Evolutionary conservation across 306 rosid species (phyloP).

Genomic region (Dryas drummondii): DNA sequence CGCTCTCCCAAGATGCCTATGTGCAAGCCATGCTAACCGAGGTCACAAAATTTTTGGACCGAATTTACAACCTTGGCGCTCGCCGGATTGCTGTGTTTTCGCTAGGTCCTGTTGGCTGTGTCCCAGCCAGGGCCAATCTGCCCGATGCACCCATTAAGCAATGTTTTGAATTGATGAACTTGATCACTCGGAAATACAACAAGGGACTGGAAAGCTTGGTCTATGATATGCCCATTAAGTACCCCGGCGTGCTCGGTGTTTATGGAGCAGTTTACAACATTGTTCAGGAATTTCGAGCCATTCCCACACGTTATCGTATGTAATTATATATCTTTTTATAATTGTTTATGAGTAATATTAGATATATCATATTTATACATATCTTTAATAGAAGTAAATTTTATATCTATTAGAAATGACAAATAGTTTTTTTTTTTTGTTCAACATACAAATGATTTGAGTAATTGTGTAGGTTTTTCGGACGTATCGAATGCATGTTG

Average conservation of each 20-base stretch:
- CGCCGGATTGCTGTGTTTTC: slow-evolving; percentile 30
- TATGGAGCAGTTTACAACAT: slow-evolving; percentile 34
- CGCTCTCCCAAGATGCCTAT: slow-evolving; percentile 20
- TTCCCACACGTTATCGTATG: slow-evolving; percentile 30
- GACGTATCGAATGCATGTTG: slow-evolving; percentile 39
- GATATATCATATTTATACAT: too few species aligned
- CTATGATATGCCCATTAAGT: not conserved
- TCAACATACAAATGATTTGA: too few species aligned
- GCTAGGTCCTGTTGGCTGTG: slow-evolving; percentile 40
- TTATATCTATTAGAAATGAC: too few species aligned
- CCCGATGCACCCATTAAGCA: slow-evolving; percentile 19
- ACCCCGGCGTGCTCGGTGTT: slow-evolving; percentile 14
- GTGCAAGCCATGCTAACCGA: slow-evolving; percentile 32
- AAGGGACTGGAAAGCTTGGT: slow-evolving; percentile 31
- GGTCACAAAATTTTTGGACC: slow-evolving; percentile 17
- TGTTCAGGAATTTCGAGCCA: slow-evolving; percentile 20
- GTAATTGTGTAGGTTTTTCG: slow-evolving; percentile 26
- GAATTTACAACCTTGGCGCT: slow-evolving; percentile 30
- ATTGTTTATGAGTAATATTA: too few species aligned
- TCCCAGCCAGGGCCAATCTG: slow-evolving; percentile 34
- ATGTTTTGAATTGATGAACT: slow-evolving; percentile 34
- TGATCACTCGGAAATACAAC: slow-evolving; percentile 33
- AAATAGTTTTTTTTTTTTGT: too few species aligned
- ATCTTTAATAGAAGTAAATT: too few species aligned
- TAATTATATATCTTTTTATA: not conserved